Percentiles rank a stretch among this genome's conserved stretches.
Conservation (phyloP, 2,329 filamentous ascomycete species). For the Zalaria sp. region DNA sequence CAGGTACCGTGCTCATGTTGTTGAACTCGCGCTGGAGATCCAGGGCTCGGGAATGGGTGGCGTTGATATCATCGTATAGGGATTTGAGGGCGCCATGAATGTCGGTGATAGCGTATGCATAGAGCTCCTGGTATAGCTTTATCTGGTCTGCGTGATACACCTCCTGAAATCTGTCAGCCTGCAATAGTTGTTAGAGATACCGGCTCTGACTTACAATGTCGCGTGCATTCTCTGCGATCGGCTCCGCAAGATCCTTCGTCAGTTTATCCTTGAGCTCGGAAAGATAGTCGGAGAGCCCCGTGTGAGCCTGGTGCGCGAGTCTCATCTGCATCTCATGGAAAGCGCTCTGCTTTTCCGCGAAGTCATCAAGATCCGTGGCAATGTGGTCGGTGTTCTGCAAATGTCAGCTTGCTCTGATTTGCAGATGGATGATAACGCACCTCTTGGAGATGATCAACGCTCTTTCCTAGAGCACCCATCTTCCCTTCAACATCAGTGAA, state of each 20-base stretch:
- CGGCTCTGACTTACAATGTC: neutral
- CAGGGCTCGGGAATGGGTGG: neutral
- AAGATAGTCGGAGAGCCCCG: no score
- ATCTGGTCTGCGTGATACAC: neutral
- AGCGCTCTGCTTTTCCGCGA: no score
- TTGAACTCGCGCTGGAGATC: constrained; percentile 2
- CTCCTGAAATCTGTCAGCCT: no score
- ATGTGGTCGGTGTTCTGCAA: no score
- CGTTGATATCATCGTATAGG: neutral
- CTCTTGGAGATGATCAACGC: neutral
- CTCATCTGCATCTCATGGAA: no score
- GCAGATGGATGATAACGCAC: neutral
- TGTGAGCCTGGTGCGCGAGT: no score
- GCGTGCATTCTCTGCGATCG: neutral
- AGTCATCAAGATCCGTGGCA: no score
- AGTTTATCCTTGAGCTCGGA: no score
- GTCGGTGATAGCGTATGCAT: neutral
- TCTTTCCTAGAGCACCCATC: neutral
- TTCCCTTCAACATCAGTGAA: neutral
- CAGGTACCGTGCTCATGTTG: constrained; percentile 1
- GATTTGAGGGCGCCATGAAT: neutral
- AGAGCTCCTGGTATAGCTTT: neutral
- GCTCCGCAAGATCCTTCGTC: neutral
- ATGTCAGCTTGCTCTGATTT: neutral
- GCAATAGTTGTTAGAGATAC: no score